phyloP scores from a whole-genome alignment of 345 rosid species.

The Syzygium grande region DNA sequence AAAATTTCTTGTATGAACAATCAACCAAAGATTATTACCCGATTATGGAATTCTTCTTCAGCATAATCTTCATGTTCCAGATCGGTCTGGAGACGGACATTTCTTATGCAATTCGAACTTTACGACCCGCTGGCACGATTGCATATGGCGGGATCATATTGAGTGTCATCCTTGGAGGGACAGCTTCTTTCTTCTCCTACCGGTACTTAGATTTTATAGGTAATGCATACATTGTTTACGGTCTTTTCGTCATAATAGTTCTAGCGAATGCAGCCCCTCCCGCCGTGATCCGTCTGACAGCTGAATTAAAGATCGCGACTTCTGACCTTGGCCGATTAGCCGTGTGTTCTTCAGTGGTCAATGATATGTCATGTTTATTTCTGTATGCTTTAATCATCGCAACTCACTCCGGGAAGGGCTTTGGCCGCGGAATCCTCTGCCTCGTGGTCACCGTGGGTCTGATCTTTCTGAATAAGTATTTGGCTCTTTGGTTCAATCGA shows the following conservation, averaged over 20 bases:
- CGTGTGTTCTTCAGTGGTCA: conserved; percentile 40
- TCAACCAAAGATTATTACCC: conserved; percentile 46
- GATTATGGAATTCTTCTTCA: conserved; percentile 35
- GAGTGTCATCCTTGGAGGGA: conserved; percentile 28
- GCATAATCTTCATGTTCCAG: conserved; percentile 66
- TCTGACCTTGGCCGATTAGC: conserved; percentile 64
- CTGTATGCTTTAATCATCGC: conserved; percentile 13
- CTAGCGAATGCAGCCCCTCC: conserved; percentile 70
- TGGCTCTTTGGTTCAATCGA: conserved; percentile 47
- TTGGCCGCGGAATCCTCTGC: conserved; percentile 15
- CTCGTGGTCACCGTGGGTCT: conserved; percentile 15
- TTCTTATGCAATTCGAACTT: conserved; percentile 42
- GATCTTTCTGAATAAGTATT: conserved; percentile 31
- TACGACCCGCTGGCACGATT: conserved; percentile 30
- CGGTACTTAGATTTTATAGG: conserved; percentile 8
- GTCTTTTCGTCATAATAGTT: conserved; percentile 18
- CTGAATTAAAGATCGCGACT: conserved; percentile 63
- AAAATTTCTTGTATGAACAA: conserved; percentile 40
- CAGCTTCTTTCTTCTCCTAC: conserved; percentile 26
- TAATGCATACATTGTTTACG: background rate
- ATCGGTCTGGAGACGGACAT: conserved; percentile 66
- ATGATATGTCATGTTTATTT: conserved; percentile 40
- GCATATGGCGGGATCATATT: conserved; percentile 32
- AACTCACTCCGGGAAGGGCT: conserved; percentile 8
- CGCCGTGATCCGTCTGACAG: conserved; percentile 45